Percentiles rank a stretch among this genome's conserved stretches.
phyloP scores from a whole-genome alignment of 139 green algal species.

The Volvox reticuliferus region DNA sequence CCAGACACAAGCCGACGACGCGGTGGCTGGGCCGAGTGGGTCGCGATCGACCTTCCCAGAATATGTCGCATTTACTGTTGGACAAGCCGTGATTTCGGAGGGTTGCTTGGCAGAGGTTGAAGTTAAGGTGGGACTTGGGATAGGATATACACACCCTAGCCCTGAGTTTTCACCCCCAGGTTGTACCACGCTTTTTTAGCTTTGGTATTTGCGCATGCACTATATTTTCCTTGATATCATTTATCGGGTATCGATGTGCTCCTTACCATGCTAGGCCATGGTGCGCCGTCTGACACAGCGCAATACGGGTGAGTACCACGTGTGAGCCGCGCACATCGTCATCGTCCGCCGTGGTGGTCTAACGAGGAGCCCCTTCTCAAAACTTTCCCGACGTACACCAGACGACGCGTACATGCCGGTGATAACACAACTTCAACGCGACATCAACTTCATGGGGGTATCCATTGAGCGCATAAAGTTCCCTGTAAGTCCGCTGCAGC shows the following conservation, averaged over 20 bases:
- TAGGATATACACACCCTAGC: background rate
- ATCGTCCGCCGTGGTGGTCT: too few species aligned
- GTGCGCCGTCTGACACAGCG: background rate
- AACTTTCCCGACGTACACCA: background rate
- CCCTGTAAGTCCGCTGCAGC: background rate
- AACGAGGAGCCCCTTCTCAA: too few species aligned
- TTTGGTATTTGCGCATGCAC: too few species aligned
- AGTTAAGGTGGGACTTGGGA: constrained; percentile 3
- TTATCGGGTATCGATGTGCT: background rate
- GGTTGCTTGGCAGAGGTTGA: constrained; percentile 1
- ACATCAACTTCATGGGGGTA: background rate
- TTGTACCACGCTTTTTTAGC: too few species aligned
- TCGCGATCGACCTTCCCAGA: background rate
- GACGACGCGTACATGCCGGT: background rate
- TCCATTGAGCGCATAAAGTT: background rate
- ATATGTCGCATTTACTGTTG: background rate
- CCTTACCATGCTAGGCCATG: constrained; percentile 3
- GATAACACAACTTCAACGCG: background rate
- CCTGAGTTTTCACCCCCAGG: too few species aligned
- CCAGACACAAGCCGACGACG: background rate
- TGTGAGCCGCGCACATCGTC: too few species aligned
- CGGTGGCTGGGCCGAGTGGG: background rate
- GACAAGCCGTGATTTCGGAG: background rate
- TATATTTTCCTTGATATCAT: too few species aligned
- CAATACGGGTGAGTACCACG: background rate